Conservation (phyloP, 2,329 filamentous ascomycete genomes). For the Juglanconis oblonga region DNA sequence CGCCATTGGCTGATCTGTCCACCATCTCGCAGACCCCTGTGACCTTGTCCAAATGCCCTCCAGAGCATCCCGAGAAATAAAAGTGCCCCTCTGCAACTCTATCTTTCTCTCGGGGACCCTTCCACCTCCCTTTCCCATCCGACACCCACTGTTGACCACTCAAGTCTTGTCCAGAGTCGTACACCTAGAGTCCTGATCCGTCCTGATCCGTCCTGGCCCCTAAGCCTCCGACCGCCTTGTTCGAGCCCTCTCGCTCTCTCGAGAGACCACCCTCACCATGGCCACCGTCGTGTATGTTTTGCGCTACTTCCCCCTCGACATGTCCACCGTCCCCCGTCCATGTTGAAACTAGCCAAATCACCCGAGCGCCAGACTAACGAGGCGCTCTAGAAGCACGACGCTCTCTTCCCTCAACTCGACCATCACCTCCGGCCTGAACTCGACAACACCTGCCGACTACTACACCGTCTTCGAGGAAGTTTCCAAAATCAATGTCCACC, state of each 20-base stretch:
- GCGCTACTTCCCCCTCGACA: not conserved
- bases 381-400: conserved; percentile 17
- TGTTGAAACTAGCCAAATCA: not conserved
- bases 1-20: conserved; percentile 13
- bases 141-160: not conserved
- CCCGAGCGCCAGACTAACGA: not conserved
- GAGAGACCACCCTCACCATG: conserved; percentile 10
- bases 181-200: too few relatives aligned
- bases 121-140: not conserved
- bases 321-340: not conserved
- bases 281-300: conserved; percentile 17
- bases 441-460: conserved; percentile 44
- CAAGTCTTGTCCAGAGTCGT: too few relatives aligned
- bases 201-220: too few relatives aligned
- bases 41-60: not conserved
- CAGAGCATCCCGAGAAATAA: conserved; percentile 1
- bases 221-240: not conserved
- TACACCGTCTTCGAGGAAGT: conserved; percentile 61
- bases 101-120: not conserved
- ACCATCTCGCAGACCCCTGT: not conserved
- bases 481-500: conserved; percentile 73
- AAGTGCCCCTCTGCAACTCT: conserved; percentile 9
- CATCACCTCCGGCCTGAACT: conserved; percentile 41
- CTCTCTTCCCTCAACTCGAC: conserved; percentile 47
- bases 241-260: not conserved